A percentile compares a stretch with the other conserved stretches of the same genome.
phyloP scores from a whole-genome alignment of 176 grass and related monocot species.

The Stipa capillata region DNA sequence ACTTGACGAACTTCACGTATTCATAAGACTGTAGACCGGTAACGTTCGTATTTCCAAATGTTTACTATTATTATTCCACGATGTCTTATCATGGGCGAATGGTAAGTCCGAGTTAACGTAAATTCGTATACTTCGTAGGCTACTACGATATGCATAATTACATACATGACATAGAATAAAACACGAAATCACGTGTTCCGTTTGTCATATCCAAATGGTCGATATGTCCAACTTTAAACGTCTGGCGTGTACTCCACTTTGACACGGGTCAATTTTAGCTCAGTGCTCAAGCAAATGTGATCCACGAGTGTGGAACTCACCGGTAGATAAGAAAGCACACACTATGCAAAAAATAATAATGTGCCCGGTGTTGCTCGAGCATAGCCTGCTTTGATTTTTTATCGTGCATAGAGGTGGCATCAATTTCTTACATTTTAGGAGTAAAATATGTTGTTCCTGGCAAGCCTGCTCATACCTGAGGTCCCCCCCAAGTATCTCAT shows the following conservation, averaged over 20 bases:
- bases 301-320: not conserved
- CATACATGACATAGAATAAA: not conserved
- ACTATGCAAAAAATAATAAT: no score
- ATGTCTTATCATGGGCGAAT: not conserved
- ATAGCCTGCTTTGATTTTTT: no score
- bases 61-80: no score
- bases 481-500: no score
- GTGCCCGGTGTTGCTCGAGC: no score
- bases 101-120: not conserved
- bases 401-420: no score
- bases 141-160: no score
- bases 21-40: no score
- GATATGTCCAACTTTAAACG: not conserved
- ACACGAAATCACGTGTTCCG: not conserved
- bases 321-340: not conserved
- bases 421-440: no score
- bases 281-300: not conserved
- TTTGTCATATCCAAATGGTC: not conserved
- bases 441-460: no score
- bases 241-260: not conserved
- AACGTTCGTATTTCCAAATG: not conserved
- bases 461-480: no score
- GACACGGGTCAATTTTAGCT: not conserved
- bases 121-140: no score
- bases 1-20: not conserved